Evolutionary conservation across 208 protist genomes (phyloP).

Genomic region (Angomonas deanei): DNA sequence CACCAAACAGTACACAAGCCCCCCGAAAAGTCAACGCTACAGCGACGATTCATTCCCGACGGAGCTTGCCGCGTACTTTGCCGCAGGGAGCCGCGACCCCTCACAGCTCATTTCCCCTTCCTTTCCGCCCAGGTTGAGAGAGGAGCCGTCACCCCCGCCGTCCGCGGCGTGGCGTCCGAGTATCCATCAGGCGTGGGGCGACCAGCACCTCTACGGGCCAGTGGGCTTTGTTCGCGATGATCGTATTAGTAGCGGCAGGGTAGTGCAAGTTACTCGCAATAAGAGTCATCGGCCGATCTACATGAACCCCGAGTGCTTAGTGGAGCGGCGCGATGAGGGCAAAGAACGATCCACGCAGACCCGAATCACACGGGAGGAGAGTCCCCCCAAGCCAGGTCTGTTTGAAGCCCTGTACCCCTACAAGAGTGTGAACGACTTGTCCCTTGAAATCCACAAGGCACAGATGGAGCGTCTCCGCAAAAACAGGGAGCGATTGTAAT

Average conservation of each 20-base stretch:
- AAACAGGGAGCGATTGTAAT: background rate
- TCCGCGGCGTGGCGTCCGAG: no score
- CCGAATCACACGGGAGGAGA: no score
- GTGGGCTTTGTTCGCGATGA: background rate
- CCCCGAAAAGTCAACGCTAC: conserved; percentile 5
- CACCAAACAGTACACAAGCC: background rate
- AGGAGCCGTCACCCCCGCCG: background rate
- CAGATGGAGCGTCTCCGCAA: conserved; percentile 9
- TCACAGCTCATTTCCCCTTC: background rate
- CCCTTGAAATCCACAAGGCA: conserved; percentile 7
- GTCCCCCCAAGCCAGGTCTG: no score
- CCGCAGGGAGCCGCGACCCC: no score
- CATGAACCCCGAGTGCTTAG: background rate
- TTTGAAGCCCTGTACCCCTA: conserved; percentile 2
- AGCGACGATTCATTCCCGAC: background rate
- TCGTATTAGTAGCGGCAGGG: no score
- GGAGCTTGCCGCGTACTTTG: no score
- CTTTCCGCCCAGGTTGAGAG: background rate
- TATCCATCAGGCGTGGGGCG: no score
- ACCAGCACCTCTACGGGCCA: no score
- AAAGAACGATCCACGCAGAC: no score
- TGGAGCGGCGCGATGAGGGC: background rate
- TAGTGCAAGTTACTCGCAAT: no score
- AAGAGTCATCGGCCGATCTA: background rate
- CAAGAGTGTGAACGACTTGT: conserved; percentile 11